Evolutionary conservation across 2,329 filamentous ascomycete genomes (phyloP).

Genomic region (Reticulascus tulasneorum): DNA sequence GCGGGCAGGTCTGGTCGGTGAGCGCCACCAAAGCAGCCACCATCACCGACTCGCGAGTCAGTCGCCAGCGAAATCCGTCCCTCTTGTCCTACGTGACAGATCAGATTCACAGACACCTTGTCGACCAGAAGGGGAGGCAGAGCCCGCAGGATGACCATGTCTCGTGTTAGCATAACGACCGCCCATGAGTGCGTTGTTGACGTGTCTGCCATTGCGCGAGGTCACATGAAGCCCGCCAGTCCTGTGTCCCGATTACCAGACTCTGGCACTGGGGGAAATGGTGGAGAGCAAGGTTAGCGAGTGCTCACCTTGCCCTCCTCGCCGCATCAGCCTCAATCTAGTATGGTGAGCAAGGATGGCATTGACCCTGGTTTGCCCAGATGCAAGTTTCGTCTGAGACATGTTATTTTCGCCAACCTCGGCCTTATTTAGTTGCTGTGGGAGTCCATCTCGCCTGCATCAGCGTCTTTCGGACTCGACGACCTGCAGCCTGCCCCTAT

Average conservation of each 20-base stretch:
- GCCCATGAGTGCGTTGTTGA: neutral
- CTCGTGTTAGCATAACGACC: conserved; percentile 9
- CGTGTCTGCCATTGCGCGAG: neutral
- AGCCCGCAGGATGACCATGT: conserved; percentile 10
- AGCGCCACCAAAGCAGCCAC: conserved; percentile 5
- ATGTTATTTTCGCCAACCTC: conserved; percentile 1
- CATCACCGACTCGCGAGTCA: conserved; percentile 11
- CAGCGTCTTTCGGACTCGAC: too few relatives aligned
- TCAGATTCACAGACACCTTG: too few relatives aligned
- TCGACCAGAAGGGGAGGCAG: conserved; percentile 1
- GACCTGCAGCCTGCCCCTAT: too few relatives aligned
- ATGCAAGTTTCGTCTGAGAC: conserved; percentile 11
- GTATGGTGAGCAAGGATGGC: conserved; percentile 8
- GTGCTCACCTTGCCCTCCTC: neutral
- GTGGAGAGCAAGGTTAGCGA: neutral
- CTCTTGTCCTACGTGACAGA: conserved; percentile 9
- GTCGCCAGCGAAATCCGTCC: too few relatives aligned
- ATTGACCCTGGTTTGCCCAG: neutral
- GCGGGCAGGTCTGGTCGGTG: conserved; percentile 5
- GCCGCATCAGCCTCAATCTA: too few relatives aligned
- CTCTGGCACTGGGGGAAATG: conserved; percentile 1
- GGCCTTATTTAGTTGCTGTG: neutral
- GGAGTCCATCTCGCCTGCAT: neutral
- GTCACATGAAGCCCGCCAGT: conserved; percentile 5
- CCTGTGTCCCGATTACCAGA: neutral